Evolutionary conservation across 2,329 filamentous ascomycete genomes (phyloP), one percentile per base, ranked within the genome.

Genomic region (Pseudovirgaria hyperparasitica): DNA sequence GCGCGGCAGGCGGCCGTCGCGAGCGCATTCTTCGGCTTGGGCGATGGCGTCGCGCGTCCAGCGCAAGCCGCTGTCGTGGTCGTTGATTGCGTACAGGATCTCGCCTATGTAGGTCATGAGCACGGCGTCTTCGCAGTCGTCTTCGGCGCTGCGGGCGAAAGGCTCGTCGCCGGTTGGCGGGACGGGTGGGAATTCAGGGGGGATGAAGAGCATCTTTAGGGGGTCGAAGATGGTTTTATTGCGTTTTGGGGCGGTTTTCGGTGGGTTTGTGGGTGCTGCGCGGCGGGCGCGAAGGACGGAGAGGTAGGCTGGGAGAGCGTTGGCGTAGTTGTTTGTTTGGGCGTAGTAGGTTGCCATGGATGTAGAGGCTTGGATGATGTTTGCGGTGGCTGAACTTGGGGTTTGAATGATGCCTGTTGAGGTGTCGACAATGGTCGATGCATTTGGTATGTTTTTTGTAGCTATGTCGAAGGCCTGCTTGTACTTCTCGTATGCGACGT

Each of bases 41-140:
- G 47, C 50, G 2, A 92, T 82, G 15, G 79, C 85, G 36, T 93
- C 82, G 29, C 84, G 72, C 1, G 87, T 93, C 87, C 87, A 96
- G 5, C 75, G 74, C 2, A 94, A 63, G 1, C 85, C 87, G 34
- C 79, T 76, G 26, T 62, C 60, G 11, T 52, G 59, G 4, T 61
- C 57, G n/a, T 69, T 66, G 4, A 69, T 70, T 0, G 82, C 71
- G 52, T 80, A 94, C 17, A 96, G 67, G 27, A 96, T 92, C 57
- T 96, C 87, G 32, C 87, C 87, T 36, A 96, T 87, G 53, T 93
- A 90, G 14, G 85, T 68, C 63, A 84, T 85, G 9, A 94, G 57
- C 0, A 73, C 82, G 3, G 85, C 84, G 53, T 94, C 86, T 38
- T 90, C 78, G 52, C 86, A 94, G 19, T 70, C 67, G 5, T 81